Percentiles rank a stretch among this genome's conserved stretches.
These are phyloP conservation scores for Apiospora rasikravindrae DNA, from an alignment of 2,329 filamentous ascomycete species.

Conservation along the genomic window DNA sequence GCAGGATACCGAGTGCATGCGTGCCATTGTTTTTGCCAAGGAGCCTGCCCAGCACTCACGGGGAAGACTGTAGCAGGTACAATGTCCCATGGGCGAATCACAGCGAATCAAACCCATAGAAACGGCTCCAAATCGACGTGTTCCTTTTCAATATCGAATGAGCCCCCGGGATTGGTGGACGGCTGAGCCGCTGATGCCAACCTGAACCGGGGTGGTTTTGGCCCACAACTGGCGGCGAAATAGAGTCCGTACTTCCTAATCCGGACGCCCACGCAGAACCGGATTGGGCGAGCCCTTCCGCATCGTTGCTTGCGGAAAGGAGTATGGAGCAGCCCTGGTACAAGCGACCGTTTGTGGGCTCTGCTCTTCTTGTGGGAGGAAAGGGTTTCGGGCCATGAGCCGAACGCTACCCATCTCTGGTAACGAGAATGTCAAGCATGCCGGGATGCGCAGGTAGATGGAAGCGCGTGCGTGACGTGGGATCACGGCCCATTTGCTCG, in stretches of 20 bases:
- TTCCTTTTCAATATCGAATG: neutral
- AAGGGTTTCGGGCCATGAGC: constrained; percentile 11
- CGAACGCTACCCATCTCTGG: neutral
- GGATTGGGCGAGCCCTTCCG: constrained; percentile 9
- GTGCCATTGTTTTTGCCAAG: neutral
- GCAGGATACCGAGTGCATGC: neutral
- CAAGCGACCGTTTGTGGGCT: neutral
- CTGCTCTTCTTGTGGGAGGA: neutral
- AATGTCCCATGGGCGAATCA: neutral
- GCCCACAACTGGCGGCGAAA: neutral
- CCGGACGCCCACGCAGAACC: neutral
- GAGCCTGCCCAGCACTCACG: neutral
- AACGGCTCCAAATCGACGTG: neutral
- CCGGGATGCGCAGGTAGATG: neutral
- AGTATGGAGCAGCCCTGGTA: neutral
- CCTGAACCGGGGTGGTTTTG: neutral
- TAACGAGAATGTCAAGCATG: neutral
- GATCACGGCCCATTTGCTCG: neutral
- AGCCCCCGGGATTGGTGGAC: constrained; percentile 10
- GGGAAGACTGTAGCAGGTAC: neutral
- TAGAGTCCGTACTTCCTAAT: constrained; percentile 9
- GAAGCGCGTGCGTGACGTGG: neutral
- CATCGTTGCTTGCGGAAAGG: neutral
- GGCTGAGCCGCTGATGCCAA: constrained; percentile 9
- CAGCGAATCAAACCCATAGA: neutral